A percentile compares a stretch with the other conserved stretches of the same genome.
These are phyloP conservation scores for Ministeria vibrans DNA, from an alignment of 78 protist genomes.

Conservation along the genomic window DNA sequence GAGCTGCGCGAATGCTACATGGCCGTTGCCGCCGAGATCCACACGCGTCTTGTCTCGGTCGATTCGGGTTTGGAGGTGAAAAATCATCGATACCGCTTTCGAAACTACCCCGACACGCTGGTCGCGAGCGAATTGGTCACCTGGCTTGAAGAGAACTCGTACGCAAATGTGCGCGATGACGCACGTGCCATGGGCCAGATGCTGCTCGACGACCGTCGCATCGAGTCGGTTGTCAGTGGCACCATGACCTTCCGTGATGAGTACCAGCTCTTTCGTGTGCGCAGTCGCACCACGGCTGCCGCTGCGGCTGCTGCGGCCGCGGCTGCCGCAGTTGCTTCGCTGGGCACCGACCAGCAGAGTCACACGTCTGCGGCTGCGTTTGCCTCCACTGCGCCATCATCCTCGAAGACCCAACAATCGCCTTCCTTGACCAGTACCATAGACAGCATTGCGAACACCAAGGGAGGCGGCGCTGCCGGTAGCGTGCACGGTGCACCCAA, in stretches of 20 bases:
- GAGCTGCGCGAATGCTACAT: background rate
- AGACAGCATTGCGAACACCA: background rate
- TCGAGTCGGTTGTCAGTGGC: background rate
- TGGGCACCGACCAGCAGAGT: background rate
- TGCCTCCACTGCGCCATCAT: background rate
- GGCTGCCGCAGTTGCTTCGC: background rate
- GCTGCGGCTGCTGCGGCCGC: background rate
- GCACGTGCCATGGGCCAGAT: background rate
- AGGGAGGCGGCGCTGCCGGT: no score
- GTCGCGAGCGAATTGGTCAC: slow-evolving; percentile 1
- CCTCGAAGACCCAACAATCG: background rate
- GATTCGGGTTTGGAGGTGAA: background rate
- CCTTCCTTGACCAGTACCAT: background rate
- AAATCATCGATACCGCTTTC: slow-evolving; percentile 3
- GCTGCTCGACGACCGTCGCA: background rate
- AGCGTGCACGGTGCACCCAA: no score
- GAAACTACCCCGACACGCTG: background rate
- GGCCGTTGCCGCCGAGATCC: background rate
- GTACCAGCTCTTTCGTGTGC: slow-evolving; percentile 1
- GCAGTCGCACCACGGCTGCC: background rate
- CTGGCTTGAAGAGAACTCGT: background rate
- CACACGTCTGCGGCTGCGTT: background rate
- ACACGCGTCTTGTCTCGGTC: background rate
- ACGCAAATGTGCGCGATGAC: background rate
- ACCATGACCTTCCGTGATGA: background rate